Conservation (phyloP, 345 rosid species). For the Leavenworthia alabamica region DNA sequence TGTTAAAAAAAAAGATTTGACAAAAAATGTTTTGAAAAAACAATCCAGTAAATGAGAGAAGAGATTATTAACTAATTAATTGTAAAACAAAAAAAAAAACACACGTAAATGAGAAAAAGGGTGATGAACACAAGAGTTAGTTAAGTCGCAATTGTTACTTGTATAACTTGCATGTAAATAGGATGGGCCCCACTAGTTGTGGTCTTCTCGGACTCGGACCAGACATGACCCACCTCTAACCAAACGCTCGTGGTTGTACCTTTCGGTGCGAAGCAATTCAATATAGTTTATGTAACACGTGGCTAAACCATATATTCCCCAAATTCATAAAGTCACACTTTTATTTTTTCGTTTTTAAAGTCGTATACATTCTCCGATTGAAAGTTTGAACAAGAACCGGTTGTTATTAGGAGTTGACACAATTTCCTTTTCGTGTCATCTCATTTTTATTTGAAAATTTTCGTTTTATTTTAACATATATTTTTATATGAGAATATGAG, state of each 20-base stretch:
- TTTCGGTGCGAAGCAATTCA: constrained; percentile 22
- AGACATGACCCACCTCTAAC: constrained; percentile 21
- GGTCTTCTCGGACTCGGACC: constrained; percentile 12
- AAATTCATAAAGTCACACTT: not conserved
- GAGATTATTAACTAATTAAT: too few species aligned
- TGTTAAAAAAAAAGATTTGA: too few species aligned
- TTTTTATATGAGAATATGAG: too few species aligned
- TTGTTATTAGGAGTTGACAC: too few species aligned
- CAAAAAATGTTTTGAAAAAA: too few species aligned
- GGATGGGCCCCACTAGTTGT: constrained; percentile 8
- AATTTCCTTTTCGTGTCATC: too few species aligned
- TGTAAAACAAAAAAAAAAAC: not conserved
- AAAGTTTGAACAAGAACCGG: constrained; percentile 7
- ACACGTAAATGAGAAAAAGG: constrained; percentile 15
- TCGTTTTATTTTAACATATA: too few species aligned
- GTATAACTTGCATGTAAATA: too few species aligned
- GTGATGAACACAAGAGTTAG: constrained; percentile 12
- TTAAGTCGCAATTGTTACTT: constrained; percentile 19
- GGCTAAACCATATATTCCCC: constrained; percentile 3
- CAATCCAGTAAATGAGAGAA: too few species aligned
- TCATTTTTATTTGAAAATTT: too few species aligned
- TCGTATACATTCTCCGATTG: too few species aligned
- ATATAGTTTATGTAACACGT: not conserved
- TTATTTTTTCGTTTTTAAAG: not conserved
- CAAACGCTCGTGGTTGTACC: constrained; percentile 7